A percentile compares a stretch with the other conserved stretches of the same genome.
phyloP scores from a whole-genome alignment of 768 basidiomycete species.

The Phanerochaete carnosa region DNA sequence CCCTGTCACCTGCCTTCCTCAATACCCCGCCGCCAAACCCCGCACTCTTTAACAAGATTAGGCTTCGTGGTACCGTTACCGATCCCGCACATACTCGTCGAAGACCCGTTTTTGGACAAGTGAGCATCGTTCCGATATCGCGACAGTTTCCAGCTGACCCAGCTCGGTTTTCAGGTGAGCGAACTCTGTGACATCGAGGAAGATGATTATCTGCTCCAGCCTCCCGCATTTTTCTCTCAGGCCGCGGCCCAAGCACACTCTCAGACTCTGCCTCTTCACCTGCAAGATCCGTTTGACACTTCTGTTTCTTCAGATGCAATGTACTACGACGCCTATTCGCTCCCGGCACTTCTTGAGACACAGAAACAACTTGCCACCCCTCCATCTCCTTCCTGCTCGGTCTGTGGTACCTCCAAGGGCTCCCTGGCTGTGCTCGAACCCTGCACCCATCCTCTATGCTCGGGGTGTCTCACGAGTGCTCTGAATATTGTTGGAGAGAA shows the following conservation, averaged over 20 bases:
- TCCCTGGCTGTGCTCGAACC: conserved; percentile 67
- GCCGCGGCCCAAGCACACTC: conserved; percentile 25
- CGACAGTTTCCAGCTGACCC: neutral
- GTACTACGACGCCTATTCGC: conserved; percentile 27
- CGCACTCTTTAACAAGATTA: conserved; percentile 50
- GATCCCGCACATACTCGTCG: conserved; percentile 60
- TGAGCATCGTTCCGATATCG: conserved; percentile 20
- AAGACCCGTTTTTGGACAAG: conserved; percentile 38
- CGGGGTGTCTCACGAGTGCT: conserved; percentile 78
- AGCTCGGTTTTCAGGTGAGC: conserved; percentile 25
- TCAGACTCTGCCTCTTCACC: conserved; percentile 30
- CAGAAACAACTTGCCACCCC: conserved; percentile 26
- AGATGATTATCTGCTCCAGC: conserved; percentile 45
- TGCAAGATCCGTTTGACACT: conserved; percentile 45
- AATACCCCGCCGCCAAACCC: conserved; percentile 68
- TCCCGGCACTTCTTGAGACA: conserved; percentile 11
- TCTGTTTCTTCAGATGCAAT: conserved; percentile 33
- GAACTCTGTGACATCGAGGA: conserved; percentile 77
- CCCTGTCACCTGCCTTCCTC: conserved; percentile 34
- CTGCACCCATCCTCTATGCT: conserved; percentile 75
- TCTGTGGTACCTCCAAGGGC: conserved; percentile 50
- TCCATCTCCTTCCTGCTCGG: conserved; percentile 48
- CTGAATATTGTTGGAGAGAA: conserved; percentile 90
- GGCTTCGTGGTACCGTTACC: conserved; percentile 67
- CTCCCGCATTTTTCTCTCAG: conserved; percentile 28